Evolutionary conservation across 2,329 filamentous ascomycete genomes (phyloP), one percentile per base, ranked within the genome.

Genomic region (Colletotrichum coccodes): DNA sequence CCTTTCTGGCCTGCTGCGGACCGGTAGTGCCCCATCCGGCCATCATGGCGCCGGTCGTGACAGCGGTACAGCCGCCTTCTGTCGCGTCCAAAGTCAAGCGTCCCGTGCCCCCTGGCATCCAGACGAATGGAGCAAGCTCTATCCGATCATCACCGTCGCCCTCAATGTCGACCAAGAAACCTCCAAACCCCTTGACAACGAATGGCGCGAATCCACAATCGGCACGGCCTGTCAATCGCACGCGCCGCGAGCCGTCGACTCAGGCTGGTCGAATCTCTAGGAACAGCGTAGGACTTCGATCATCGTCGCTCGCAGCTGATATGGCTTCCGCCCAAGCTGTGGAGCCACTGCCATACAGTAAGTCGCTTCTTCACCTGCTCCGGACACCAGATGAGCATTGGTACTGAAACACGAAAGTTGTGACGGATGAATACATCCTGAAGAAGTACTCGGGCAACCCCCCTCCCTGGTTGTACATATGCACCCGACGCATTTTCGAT

Each of bases 381-480:
- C 7, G 21, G n/a, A 6, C 18, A n/a, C n/a, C 21, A 14, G 36
- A 63, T 16, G 21, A 30, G 56, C 52, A 57, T 57, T 60, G 49
- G 72, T 64, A 64, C 73, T 70, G 73, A 74, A 44, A 60, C 42
- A 28, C 14, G 42, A 14, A 64, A 94, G 94, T 95, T 49, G 88
- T 92, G 77, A 92, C 90, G 34, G 89, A 91, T 70, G 81, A 87
- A 16, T 93, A 96, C 75, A 94, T 98, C 54, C 85, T 98, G n/a
- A 90, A 89, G 74, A 97, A 95, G 80, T 94, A 92, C 80, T 85
- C 86, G 81, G 75, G 94, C 85, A 86, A 86, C 58, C 89, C 91
- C 9, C 95, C 96, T 98, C 95, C 4, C 84, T 99, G 28, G 90
- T 95, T 58, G 85, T 99, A 28, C 95, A 98, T 78, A 84, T 99